phyloP scores from a whole-genome alignment of 805 yeast species.

The Vanderwaltozyma yarrowii region DNA sequence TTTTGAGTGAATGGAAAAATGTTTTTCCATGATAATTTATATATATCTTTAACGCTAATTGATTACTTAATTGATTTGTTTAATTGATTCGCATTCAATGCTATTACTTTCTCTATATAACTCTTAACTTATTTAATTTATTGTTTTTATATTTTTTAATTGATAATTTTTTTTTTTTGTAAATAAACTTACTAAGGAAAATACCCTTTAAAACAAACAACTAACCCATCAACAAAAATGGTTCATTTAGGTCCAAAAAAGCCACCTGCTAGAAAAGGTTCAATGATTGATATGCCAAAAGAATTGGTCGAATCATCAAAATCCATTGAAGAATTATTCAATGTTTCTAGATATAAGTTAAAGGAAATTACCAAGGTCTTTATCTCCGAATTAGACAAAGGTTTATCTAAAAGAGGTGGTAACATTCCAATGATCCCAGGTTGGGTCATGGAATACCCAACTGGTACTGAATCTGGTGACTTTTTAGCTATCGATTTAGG shows the following conservation, averaged over 20 bases:
- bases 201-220: background rate
- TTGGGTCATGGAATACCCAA: conserved; percentile 91
- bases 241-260: conserved; percentile 78
- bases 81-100: no score
- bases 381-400: conserved; percentile 69
- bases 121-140: no score
- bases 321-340: conserved; percentile 49
- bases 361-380: conserved; percentile 65
- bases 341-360: conserved; percentile 51
- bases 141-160: no score
- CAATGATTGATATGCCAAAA: conserved; percentile 37
- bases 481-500: conserved; percentile 93
- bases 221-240: conserved; percentile 33
- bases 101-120: no score
- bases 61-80: no score
- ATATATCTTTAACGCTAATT: no score
- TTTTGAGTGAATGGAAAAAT: no score
- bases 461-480: conserved; percentile 84
- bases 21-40: no score
- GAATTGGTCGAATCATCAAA: conserved; percentile 39
- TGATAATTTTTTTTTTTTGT: no score
- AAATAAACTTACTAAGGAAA: background rate
- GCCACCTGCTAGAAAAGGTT: conserved; percentile 70
- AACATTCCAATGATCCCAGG: conserved; percentile 95
- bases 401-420: conserved; percentile 65